phyloP scores from a whole-genome alignment of 805 yeast species.

The Ogataea haglerorum region DNA sequence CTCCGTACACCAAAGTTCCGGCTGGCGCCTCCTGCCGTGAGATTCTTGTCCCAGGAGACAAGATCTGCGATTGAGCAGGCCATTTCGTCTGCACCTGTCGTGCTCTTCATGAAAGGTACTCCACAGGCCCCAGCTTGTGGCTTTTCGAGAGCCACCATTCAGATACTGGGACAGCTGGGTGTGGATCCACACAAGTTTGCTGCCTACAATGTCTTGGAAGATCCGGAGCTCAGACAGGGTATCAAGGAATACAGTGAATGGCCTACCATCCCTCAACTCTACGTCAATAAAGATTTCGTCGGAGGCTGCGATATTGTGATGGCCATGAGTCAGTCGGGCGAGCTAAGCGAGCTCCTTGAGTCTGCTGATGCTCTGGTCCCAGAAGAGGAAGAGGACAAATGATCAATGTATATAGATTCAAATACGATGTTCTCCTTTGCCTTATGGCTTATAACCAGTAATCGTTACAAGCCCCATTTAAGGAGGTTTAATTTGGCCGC shows the following conservation, averaged over 20 bases:
- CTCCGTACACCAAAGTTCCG: slow-evolving; percentile 2
- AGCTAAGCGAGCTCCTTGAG: slow-evolving; percentile 79
- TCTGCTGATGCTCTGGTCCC: slow-evolving; percentile 75
- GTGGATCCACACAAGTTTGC: slow-evolving; percentile 96
- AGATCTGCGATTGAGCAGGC: slow-evolving; percentile 83
- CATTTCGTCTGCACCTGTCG: slow-evolving; percentile 86
- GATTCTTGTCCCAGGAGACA: slow-evolving; percentile 70
- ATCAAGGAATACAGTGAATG: slow-evolving; percentile 93
- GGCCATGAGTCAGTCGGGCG: slow-evolving; percentile 90
- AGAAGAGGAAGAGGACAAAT: slow-evolving; percentile 52
- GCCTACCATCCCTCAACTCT: slow-evolving; percentile 98
- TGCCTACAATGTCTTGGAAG: slow-evolving; percentile 94
- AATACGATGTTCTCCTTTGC: slow-evolving; percentile 22
- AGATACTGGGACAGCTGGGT: slow-evolving; percentile 91
- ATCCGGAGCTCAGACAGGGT: slow-evolving; percentile 89
- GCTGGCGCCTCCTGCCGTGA: slow-evolving; percentile 7
- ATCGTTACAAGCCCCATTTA: slow-evolving; percentile 21
- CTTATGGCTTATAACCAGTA: slow-evolving; percentile 18
- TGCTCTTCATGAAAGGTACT: slow-evolving; percentile 96
- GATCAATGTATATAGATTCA: slow-evolving; percentile 4
- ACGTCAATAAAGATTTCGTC: slow-evolving; percentile 83
- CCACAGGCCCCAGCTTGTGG: slow-evolving; percentile 99
- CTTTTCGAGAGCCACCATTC: slow-evolving; percentile 91
- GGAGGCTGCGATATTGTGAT: slow-evolving; percentile 97
- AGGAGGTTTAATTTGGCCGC: slow-evolving; percentile 11